Evolutionary conservation across 805 yeast species (phyloP).

Genomic region (Wickerhamiella australiensis): DNA sequence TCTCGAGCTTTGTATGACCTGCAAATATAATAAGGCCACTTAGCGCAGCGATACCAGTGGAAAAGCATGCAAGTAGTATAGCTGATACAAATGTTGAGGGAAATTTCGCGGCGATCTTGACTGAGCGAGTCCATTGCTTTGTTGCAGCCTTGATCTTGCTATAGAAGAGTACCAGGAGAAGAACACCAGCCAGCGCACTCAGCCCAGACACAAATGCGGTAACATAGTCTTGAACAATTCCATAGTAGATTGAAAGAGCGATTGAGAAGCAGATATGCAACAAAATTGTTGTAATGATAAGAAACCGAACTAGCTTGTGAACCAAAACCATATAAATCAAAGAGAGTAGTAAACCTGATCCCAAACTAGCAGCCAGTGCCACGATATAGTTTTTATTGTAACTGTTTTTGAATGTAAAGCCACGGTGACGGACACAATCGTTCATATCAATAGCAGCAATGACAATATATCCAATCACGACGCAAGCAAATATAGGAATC

Average conservation of each 20-base stretch:
- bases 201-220: slow-evolving; percentile 20
- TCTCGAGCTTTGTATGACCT: slow-evolving; percentile 60
- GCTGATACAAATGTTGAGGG: slow-evolving; percentile 55
- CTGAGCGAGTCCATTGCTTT: slow-evolving; percentile 53
- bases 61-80: slow-evolving; percentile 13
- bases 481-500: slow-evolving; percentile 26
- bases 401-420: slow-evolving; percentile 50
- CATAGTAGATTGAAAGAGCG: slow-evolving; percentile 65
- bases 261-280: slow-evolving; percentile 55
- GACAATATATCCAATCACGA: slow-evolving; percentile 54
- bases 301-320: slow-evolving; percentile 48
- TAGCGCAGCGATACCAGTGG: slow-evolving; percentile 52
- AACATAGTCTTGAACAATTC: slow-evolving; percentile 48
- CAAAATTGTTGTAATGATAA: slow-evolving; percentile 57
- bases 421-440: slow-evolving; percentile 46
- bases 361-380: slow-evolving; percentile 51
- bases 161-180: slow-evolving; percentile 64
- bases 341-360: slow-evolving; percentile 48
- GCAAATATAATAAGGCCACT: slow-evolving; percentile 61
- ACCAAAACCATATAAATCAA: slow-evolving; percentile 47
- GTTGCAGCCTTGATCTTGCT: slow-evolving; percentile 64
- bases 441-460: slow-evolving; percentile 57
- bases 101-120: slow-evolving; percentile 60
- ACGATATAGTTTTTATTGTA: slow-evolving; percentile 59
- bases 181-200: slow-evolving; percentile 49